A percentile compares a stretch with the other conserved stretches of the same genome.
Evolutionary conservation across 2,329 filamentous ascomycete genomes (phyloP).

Genomic region (Sporothrix inflata): DNA sequence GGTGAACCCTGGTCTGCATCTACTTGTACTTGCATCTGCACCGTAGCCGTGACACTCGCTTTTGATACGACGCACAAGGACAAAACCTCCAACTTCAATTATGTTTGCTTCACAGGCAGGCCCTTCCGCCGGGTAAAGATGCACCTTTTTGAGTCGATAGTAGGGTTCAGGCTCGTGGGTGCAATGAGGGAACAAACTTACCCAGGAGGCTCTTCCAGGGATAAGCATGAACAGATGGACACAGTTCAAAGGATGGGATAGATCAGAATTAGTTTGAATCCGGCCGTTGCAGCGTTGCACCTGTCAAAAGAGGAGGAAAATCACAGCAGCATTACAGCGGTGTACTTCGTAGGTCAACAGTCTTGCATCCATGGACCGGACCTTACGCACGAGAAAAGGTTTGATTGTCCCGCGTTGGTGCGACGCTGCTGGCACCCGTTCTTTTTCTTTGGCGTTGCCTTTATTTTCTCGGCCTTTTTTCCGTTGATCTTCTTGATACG

Average conservation of each 20-base stretch:
- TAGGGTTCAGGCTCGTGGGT: neutral
- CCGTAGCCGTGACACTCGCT: neutral
- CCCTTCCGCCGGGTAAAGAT: slow-evolving; percentile 12
- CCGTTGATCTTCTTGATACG: neutral
- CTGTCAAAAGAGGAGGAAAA: neutral
- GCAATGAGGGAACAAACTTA: no score
- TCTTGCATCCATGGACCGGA: slow-evolving; percentile 14
- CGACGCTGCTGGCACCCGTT: slow-evolving; percentile 29
- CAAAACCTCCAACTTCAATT: neutral
- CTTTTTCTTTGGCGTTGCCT: neutral
- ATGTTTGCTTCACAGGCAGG: neutral
- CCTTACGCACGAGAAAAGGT: slow-evolving; percentile 24
- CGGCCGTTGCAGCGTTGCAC: slow-evolving; percentile 21
- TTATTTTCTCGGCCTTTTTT: slow-evolving; percentile 4
- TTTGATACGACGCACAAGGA: neutral
- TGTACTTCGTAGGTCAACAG: no score
- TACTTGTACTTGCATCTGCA: neutral
- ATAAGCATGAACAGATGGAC: neutral
- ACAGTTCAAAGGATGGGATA: neutral
- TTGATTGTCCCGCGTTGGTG: neutral
- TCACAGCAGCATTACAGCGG: no score
- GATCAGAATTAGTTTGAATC: neutral
- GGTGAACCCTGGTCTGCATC: neutral
- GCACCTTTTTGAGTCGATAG: neutral
- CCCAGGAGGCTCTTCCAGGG: neutral